phyloP scores from a whole-genome alignment of 2,329 filamentous ascomycete species.

The Cladosporium sp. region DNA sequence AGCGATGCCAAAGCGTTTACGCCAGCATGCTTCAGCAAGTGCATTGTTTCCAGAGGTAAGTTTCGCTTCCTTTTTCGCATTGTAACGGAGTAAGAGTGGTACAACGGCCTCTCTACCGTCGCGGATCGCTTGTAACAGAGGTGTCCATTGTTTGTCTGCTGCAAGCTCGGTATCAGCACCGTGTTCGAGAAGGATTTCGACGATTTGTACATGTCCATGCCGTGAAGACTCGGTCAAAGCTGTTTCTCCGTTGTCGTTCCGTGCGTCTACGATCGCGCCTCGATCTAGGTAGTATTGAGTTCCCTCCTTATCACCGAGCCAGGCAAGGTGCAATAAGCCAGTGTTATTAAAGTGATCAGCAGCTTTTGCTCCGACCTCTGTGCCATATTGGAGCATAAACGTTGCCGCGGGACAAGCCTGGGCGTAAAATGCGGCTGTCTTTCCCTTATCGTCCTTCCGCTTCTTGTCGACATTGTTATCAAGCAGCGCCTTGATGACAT shows the following conservation, averaged over 20 bases:
- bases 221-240: conserved; percentile 10
- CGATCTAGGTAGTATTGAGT: background rate
- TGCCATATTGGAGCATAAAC: conserved; percentile 8
- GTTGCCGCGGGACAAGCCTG: conserved; percentile 4
- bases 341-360: conserved; percentile 4
- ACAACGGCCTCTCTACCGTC: conserved; percentile 2
- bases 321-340: conserved; percentile 10
- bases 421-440: conserved; percentile 17
- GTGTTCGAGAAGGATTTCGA: conserved; percentile 2
- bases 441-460: conserved; percentile 11
- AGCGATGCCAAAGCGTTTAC: conserved; percentile 5
- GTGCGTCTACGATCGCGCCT: conserved; percentile 5
- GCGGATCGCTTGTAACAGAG: conserved; percentile 8
- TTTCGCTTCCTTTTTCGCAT: background rate
- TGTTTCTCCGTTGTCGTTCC: conserved; percentile 9
- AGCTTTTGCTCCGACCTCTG: background rate
- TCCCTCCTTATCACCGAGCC: conserved; percentile 14
- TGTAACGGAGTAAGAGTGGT: background rate
- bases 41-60: conserved; percentile 5
- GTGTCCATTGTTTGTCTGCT: background rate
- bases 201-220: conserved; percentile 11
- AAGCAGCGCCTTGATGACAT: background rate
- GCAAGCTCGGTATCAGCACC: conserved; percentile 1
- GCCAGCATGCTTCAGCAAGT: conserved; percentile 8
- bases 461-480: background rate